Base-by-base conservation (phyloP, 2,329 filamentous ascomycete genomes). In the Pyrenochaeta sp. region DNA sequence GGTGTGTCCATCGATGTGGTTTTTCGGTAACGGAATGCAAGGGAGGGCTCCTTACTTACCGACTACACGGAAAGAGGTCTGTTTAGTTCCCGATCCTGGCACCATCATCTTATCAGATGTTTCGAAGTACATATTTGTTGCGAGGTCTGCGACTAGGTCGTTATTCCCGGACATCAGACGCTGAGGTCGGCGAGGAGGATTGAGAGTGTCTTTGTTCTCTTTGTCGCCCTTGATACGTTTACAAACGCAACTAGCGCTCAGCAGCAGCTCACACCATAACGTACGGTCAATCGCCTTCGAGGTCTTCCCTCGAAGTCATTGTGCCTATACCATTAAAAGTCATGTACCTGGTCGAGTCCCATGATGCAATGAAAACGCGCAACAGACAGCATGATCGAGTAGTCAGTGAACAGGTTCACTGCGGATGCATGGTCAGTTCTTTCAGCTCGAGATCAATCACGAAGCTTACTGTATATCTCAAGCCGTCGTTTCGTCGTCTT, bases 371-470 rank as follows among this genome's bases (percentile, higher is more conserved):
- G 7, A 44, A 24, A 2, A 44, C 22, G n/a, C 28, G 45, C n/a
- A 34, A 30, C 15, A 47, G n/a, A 9, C 28, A 24, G 28, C 28
- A 36, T 32, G 25, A 34, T 22, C 45, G 27, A 10, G 30, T 9
- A 47, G 30, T 15, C 13, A 30, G n/a, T 34, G 10, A 24, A 12
- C 15, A 15, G 7, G 19, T 15, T 10, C 13, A 22, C 19, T 30
- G 45, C 28, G 44, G 27, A 32, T 47, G 27, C 28, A 34, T 47
- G 45, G 45, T 36, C 28, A 47, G 45, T 47, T 19, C n/a, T 47
- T 12, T 10, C n/a, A 19, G 28, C 7, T 34, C 30, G 13, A 30
- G 2, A 5, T 22, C 8, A 12, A 10, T 34, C 28, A 9, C 34
- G 1, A 19, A 32, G 45, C 45, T 47, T 5, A 47, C 28, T 10